Evolutionary conservation across 2,329 filamentous ascomycete species (phyloP).

Genomic region (Trichoderma citrinoviride): DNA sequence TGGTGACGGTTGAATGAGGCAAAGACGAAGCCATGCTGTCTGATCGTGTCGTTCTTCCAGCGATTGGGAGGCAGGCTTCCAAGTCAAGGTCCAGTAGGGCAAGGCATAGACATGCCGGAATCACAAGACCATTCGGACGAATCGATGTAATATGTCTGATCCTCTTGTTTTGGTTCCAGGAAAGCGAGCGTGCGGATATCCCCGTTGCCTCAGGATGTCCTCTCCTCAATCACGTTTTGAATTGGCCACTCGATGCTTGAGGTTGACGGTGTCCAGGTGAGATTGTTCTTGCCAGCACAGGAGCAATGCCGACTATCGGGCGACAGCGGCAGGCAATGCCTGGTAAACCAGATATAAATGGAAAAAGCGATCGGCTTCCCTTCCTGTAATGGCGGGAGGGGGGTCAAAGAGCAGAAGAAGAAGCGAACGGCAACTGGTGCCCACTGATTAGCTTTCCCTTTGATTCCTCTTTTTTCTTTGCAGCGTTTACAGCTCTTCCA

Average conservation of each 20-base stretch:
- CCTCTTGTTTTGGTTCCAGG: not conserved
- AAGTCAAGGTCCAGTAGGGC: not conserved
- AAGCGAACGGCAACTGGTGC: conserved; percentile 19
- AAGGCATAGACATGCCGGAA: not conserved
- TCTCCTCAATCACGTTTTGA: not conserved
- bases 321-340: not conserved
- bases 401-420: not conserved
- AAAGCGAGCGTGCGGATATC: not conserved
- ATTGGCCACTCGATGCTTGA: not conserved
- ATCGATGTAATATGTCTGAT: not conserved
- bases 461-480: not conserved
- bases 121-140: conserved; percentile 19
- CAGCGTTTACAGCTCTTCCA: not conserved
- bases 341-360: not conserved
- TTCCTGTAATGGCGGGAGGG: not conserved
- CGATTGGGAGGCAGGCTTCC: not conserved
- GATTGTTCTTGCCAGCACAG: not conserved
- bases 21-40: conserved; percentile 16
- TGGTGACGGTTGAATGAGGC: conserved; percentile 40
- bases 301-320: not conserved
- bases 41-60: not conserved
- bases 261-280: not conserved
- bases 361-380: conserved; percentile 16
- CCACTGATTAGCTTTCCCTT: not conserved
- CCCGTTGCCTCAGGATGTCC: not conserved